Evolutionary conservation across 768 basidiomycete species (phyloP).

Genomic region (Xerocomellus chrysenteron): DNA sequence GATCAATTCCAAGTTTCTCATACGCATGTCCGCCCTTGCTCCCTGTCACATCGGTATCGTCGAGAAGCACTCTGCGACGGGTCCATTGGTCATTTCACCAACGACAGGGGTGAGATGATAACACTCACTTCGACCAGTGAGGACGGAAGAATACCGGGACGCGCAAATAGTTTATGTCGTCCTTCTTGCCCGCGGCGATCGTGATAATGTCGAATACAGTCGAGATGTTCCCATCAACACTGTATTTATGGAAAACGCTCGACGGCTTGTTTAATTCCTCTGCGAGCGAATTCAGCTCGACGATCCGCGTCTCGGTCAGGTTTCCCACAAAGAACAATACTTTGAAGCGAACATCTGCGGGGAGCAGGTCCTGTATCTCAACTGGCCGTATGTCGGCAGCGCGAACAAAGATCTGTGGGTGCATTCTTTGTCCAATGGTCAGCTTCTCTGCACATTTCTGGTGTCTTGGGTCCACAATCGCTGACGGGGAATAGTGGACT

Average conservation of each 20-base stretch:
- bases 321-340: slow-evolving; percentile 36
- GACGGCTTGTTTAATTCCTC: slow-evolving; percentile 25
- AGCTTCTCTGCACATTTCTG: slow-evolving; percentile 34
- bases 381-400: slow-evolving; percentile 37
- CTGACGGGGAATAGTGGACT: slow-evolving; percentile 41
- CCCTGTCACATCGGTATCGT: slow-evolving; percentile 33
- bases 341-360: slow-evolving; percentile 39
- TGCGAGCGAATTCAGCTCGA: slow-evolving; percentile 28
- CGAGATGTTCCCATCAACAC: slow-evolving; percentile 15
- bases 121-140: slow-evolving; percentile 43
- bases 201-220: slow-evolving; percentile 34
- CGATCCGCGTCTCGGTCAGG: slow-evolving; percentile 20
- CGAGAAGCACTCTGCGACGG: slow-evolving; percentile 32
- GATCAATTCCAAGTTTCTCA: slow-evolving; percentile 33
- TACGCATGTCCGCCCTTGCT: slow-evolving; percentile 35
- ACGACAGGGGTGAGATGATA: background rate
- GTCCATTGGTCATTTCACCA: background rate
- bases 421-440: slow-evolving; percentile 40
- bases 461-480: slow-evolving; percentile 33
- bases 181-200: slow-evolving; percentile 31
- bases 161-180: slow-evolving; percentile 33
- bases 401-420: slow-evolving; percentile 35
- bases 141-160: slow-evolving; percentile 36
- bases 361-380: slow-evolving; percentile 43
- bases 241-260: slow-evolving; percentile 31